Conservation (phyloP, 2,329 filamentous ascomycete species). For the Pseudogymnoascus sp. region DNA sequence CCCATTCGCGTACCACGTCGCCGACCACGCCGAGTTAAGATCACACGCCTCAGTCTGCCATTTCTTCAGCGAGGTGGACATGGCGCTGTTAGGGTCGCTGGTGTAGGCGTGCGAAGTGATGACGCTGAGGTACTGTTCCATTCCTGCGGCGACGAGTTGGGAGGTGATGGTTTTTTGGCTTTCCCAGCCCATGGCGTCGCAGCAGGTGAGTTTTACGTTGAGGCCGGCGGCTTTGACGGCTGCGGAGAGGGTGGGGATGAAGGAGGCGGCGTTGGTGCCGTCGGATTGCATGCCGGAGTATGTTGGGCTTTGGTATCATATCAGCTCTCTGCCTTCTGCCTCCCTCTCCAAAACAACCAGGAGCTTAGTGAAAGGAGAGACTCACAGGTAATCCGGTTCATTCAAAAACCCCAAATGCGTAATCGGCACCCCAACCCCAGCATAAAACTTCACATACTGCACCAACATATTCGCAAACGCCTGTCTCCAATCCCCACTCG, state of each 20-base stretch:
- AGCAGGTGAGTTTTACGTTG: conserved; percentile 34
- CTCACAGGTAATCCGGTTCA: conserved; percentile 33
- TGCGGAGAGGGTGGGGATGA: conserved; percentile 37
- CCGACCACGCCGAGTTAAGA: conserved; percentile 35
- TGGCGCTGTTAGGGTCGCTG: conserved; percentile 31
- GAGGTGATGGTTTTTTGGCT: conserved; percentile 31
- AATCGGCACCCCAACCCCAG: conserved; percentile 31
- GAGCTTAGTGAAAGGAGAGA: background rate
- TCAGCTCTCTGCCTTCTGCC: background rate
- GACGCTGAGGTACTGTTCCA: conserved; percentile 29
- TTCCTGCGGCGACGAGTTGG: conserved; percentile 30
- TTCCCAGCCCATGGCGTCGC: conserved; percentile 36
- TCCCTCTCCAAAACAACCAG: no score
- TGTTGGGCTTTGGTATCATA: conserved; percentile 15
- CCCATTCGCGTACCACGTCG: conserved; percentile 39
- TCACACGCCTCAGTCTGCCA: conserved; percentile 46
- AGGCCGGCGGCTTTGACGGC: conserved; percentile 31
- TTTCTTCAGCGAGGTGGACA: conserved; percentile 34
- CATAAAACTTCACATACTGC: conserved; percentile 37
- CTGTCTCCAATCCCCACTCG: conserved; percentile 37
- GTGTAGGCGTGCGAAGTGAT: conserved; percentile 35
- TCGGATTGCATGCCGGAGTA: conserved; percentile 40
- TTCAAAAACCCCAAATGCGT: conserved; percentile 37
- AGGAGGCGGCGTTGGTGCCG: conserved; percentile 40
- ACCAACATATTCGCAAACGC: conserved; percentile 41